Evolutionary conservation across 2,329 filamentous ascomycete genomes (phyloP).

Genomic region (Thielaviopsis euricoi): DNA sequence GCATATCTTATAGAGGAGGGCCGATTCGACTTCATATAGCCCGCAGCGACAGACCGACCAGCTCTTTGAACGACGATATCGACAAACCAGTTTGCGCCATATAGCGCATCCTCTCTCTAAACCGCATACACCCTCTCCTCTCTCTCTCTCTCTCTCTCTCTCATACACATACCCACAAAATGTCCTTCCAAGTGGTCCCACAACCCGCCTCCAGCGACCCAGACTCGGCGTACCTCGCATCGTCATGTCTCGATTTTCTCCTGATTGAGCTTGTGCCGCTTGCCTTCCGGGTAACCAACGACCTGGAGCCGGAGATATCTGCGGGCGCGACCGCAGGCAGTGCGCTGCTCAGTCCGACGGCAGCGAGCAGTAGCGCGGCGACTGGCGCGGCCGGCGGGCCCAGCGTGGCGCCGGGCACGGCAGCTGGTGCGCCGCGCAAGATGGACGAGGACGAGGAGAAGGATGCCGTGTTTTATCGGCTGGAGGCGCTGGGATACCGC

Average conservation of each 20-base stretch:
- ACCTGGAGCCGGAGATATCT: constrained; percentile 40
- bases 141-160: too few relatives aligned
- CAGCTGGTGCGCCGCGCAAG: constrained; percentile 14
- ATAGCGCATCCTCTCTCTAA: too few relatives aligned
- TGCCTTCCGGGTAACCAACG: constrained; percentile 68
- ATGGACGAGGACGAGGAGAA: constrained; percentile 65
- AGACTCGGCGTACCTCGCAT: constrained; percentile 57
- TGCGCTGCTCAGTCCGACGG: too few relatives aligned
- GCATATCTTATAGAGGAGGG: too few relatives aligned
- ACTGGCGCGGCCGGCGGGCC: constrained; percentile 10
- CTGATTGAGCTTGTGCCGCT: constrained; percentile 94
- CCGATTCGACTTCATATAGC: too few relatives aligned
- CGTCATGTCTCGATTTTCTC: constrained; percentile 81
- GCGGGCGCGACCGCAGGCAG: constrained; percentile 13
- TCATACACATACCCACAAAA: constrained; percentile 23
- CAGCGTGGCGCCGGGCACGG: constrained; percentile 9
- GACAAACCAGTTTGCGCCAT: too few relatives aligned
- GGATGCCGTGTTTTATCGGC: constrained; percentile 68
- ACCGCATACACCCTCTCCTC: neutral
- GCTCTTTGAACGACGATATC: too few relatives aligned
- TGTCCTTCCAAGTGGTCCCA: constrained; percentile 60
- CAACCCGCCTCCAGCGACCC: constrained; percentile 60
- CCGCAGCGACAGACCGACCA: too few relatives aligned
- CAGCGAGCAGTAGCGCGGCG: neutral
- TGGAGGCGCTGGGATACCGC: constrained; percentile 76